Evolutionary conservation across 768 basidiomycete genomes (phyloP), one percentile per base, ranked within the genome.

Genomic region (Boletus bicolor): DNA sequence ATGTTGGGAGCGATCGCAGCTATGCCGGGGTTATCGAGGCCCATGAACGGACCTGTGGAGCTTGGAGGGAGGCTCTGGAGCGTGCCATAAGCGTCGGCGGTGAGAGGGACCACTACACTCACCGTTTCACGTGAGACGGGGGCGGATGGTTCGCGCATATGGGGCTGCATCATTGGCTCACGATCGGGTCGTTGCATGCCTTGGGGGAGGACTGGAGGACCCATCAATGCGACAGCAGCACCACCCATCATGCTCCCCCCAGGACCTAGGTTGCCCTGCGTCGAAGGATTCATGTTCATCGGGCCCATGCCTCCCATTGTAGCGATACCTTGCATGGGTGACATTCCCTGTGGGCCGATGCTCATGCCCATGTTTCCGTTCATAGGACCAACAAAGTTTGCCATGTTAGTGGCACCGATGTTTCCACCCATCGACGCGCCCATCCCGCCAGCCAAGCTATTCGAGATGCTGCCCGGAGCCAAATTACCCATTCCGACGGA

Each of bases 161-260:
- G 51, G 52, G 49, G 48, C 38, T 71, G 73, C 52, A 68, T 57
- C 43, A 68, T 65, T 49, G 57, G 48, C 19, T 65, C 60, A 59
- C 62, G 51, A 34, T 66, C 56, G 28, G 59, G 54, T 48, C 70
- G 60, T 38, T 64, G 56, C 53, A 73, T 51, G 9, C 51, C 24
- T 15, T 69, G 69, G 5, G 69, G 69, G 39, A 72, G 53, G 24
- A 72, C 68, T 24, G 76, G 76, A 5, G 74, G 76, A 11, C 74
- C 73, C 76, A 76, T 77, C 43, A 75, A 54, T 24, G 73, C 68
- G 34, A 69, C 69, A 2, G 62, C 64, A 11, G 68, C 64, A 19
- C 65, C 69, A n/a, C 67, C 68, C 59, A 70, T 59, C 44, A 69
- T 56, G 24, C 61, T 63, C 5, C 63, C 63, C 2, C 58, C 59